These are phyloP conservation scores for Cicer arietinum DNA, from an alignment of 306 rosid genomes.

Conservation along the genomic window DNA sequence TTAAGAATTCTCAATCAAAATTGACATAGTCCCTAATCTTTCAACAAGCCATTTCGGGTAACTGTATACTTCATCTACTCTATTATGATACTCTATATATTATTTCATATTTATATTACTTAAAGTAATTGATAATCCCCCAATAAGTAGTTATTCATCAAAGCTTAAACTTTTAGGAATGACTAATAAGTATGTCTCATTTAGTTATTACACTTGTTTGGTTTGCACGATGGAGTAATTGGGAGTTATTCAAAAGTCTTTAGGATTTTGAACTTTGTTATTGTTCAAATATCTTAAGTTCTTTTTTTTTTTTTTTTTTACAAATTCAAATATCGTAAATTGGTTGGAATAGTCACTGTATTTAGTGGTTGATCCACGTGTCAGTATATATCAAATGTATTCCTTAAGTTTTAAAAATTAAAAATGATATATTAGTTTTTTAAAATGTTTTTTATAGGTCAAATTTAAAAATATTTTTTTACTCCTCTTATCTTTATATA, in stretches of 20 bases:
- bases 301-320: too few relatives aligned
- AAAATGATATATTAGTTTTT: too few relatives aligned
- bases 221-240: background rate
- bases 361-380: too few relatives aligned
- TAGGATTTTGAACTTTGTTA: background rate
- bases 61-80: background rate
- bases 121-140: background rate
- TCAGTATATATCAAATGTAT: too few relatives aligned
- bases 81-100: background rate
- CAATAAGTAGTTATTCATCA: background rate
- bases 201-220: conserved; percentile 6
- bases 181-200: background rate
- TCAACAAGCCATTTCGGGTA: conserved; percentile 46
- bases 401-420: too few relatives aligned
- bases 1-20: conserved; percentile 36
- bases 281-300: background rate
- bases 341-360: too few relatives aligned
- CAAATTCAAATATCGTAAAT: too few relatives aligned
- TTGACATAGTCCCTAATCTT: conserved; percentile 39
- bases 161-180: conserved; percentile 1
- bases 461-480: too few relatives aligned
- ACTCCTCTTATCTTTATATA: too few relatives aligned
- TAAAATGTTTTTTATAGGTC: too few relatives aligned
- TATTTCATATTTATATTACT: background rate
- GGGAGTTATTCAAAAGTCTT: background rate